phyloP scores from a whole-genome alignment of 441 rosid genomes.

The Capsella rubella region DNA sequence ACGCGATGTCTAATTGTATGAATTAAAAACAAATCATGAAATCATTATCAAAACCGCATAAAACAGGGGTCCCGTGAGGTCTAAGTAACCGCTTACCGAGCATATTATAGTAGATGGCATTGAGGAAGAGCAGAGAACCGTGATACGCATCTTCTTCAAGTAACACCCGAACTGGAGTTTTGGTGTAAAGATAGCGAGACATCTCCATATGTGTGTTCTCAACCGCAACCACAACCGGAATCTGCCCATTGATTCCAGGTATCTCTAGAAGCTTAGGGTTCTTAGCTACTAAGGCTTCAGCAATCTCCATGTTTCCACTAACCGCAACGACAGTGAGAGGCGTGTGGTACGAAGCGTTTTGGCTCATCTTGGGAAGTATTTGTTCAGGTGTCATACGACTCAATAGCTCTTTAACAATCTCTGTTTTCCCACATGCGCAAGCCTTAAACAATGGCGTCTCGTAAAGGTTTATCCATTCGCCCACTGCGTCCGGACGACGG shows the following conservation, averaged over 20 bases:
- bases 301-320: conserved; percentile 55
- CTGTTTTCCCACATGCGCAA: conserved; percentile 45
- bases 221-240: conserved; percentile 57
- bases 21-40: conserved; percentile 10
- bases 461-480: conserved; percentile 42
- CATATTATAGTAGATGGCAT: conserved; percentile 45
- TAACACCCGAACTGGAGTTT: conserved; percentile 50
- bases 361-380: conserved; percentile 45
- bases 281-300: conserved; percentile 48
- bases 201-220: conserved; percentile 47
- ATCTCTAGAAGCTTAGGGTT: conserved; percentile 46
- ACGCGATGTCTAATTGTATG: conserved; percentile 36
- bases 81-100: conserved; percentile 39
- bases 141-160: conserved; percentile 44
- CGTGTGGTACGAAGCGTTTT: conserved; percentile 45
- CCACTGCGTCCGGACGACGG: conserved; percentile 38
- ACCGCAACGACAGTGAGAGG: conserved; percentile 54
- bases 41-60: background rate
- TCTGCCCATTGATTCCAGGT: conserved; percentile 37
- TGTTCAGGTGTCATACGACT: conserved; percentile 49
- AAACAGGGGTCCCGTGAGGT: conserved; percentile 6
- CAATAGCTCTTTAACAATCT: conserved; percentile 42
- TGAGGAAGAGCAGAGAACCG: conserved; percentile 44
- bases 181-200: conserved; percentile 52
- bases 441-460: conserved; percentile 49